Percentiles rank a stretch among this genome's conserved stretches.
These are phyloP conservation scores for Hyaloscypha hepaticicola DNA, from an alignment of 495 filamentous ascomycete genomes.

Conservation along the genomic window DNA sequence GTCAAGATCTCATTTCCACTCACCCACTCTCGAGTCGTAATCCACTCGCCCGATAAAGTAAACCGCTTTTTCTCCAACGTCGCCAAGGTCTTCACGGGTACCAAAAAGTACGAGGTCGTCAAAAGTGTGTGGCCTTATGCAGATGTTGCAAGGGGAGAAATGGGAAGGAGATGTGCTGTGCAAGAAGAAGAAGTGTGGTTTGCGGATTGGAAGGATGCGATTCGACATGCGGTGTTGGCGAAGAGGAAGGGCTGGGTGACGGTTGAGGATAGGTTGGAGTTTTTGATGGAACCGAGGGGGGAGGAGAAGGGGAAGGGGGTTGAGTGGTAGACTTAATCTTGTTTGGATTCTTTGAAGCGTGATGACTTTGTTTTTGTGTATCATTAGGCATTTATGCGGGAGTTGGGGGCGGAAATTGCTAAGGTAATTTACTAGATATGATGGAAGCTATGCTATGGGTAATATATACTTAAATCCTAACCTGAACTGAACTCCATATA, in stretches of 20 bases:
- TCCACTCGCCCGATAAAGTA: slow-evolving; percentile 50
- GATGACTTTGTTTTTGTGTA: no score
- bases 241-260: slow-evolving; percentile 67
- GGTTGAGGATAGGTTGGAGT: slow-evolving; percentile 68
- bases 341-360: no score
- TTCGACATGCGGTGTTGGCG: slow-evolving; percentile 87
- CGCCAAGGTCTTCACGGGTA: slow-evolving; percentile 40
- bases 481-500: no score
- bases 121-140: slow-evolving; percentile 33
- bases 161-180: slow-evolving; percentile 38
- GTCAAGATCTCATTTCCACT: slow-evolving; percentile 50
- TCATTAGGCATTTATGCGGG: no score
- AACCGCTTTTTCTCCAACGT: slow-evolving; percentile 53
- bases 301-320: slow-evolving; percentile 11
- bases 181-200: slow-evolving; percentile 56
- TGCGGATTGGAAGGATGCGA: slow-evolving; percentile 86
- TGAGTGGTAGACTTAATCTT: slow-evolving; percentile 13
- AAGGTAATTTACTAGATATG: no score
- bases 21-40: slow-evolving; percentile 47
- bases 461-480: no score
- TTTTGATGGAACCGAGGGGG: slow-evolving; percentile 72
- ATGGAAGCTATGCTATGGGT: no score
- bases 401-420: no score
- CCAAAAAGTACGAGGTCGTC: slow-evolving; percentile 28
- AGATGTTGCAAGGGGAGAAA: slow-evolving; percentile 22